phyloP scores from a whole-genome alignment of 176 grass and related monocot species.

The Typha latifolia region DNA sequence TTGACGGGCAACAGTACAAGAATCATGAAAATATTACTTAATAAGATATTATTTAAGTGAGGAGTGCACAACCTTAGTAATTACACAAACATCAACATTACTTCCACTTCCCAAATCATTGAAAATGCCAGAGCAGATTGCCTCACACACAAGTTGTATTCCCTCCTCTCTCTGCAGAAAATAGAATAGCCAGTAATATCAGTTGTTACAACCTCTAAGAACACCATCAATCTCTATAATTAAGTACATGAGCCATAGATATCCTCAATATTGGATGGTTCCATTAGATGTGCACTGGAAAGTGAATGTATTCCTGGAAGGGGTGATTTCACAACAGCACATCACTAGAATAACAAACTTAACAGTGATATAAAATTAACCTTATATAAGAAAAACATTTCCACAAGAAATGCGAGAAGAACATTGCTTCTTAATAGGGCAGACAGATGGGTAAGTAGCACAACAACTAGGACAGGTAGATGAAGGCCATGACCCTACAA shows the following conservation, averaged over 20 bases:
- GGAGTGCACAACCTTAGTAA: constrained; percentile 69
- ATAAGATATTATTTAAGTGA: background rate
- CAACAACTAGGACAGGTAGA: background rate
- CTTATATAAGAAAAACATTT: background rate
- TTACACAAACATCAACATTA: constrained; percentile 91
- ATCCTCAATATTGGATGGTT: too few relatives aligned
- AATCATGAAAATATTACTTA: background rate
- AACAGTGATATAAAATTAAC: background rate
- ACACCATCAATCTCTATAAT: too few relatives aligned
- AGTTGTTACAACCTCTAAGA: too few relatives aligned
- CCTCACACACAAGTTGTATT: constrained; percentile 60
- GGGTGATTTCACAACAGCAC: background rate
- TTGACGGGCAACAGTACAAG: background rate
- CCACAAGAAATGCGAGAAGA: background rate
- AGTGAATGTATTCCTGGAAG: too few relatives aligned
- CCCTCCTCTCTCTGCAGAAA: constrained; percentile 64
- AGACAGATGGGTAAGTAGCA: background rate
- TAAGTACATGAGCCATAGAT: too few relatives aligned
- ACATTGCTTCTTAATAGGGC: background rate
- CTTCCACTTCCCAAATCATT: constrained; percentile 96
- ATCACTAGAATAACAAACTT: background rate
- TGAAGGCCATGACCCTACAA: background rate
- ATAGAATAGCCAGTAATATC: background rate
- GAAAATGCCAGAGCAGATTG: constrained; percentile 82
- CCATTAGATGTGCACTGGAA: too few relatives aligned